These are phyloP conservation scores for Sechiopsis laciniata DNA, from an alignment of 306 rosid species.

Conservation along the genomic window DNA sequence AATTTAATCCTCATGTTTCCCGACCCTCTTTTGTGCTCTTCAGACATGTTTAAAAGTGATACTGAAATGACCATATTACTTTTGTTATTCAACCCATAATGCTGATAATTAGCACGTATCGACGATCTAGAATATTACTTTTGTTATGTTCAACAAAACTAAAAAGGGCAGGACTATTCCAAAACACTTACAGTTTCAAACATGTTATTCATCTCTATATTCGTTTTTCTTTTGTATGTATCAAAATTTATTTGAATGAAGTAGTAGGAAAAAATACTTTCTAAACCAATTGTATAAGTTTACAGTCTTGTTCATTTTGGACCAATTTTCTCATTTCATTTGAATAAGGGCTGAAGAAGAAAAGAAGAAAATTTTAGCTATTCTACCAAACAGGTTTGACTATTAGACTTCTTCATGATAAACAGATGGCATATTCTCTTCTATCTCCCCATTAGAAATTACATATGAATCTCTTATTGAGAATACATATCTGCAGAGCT, in stretches of 20 bases:
- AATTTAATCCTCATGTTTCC: too few relatives aligned
- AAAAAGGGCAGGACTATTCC: too few relatives aligned
- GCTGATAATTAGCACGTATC: too few relatives aligned
- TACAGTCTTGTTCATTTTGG: neutral
- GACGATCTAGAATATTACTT: too few relatives aligned
- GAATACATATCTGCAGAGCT: neutral
- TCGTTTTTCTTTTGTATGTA: too few relatives aligned
- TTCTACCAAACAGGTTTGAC: neutral
- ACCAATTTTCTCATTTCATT: neutral
- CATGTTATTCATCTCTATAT: too few relatives aligned
- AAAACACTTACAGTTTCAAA: too few relatives aligned
- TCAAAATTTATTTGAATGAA: neutral
- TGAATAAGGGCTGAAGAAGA: neutral
- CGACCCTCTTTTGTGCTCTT: too few relatives aligned
- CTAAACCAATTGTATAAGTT: neutral
- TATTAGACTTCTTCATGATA: neutral
- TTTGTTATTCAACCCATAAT: too few relatives aligned
- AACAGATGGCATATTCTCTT: neutral
- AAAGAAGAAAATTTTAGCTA: neutral
- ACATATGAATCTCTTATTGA: conserved; percentile 10
- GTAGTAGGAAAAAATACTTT: neutral
- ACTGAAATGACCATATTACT: too few relatives aligned
- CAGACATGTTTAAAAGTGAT: too few relatives aligned
- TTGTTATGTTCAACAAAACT: too few relatives aligned
- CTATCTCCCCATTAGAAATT: conserved; percentile 1